These are phyloP conservation scores for Penicillium bovifimosum DNA, from an alignment of 495 filamentous ascomycete species.

Conservation along the genomic window DNA sequence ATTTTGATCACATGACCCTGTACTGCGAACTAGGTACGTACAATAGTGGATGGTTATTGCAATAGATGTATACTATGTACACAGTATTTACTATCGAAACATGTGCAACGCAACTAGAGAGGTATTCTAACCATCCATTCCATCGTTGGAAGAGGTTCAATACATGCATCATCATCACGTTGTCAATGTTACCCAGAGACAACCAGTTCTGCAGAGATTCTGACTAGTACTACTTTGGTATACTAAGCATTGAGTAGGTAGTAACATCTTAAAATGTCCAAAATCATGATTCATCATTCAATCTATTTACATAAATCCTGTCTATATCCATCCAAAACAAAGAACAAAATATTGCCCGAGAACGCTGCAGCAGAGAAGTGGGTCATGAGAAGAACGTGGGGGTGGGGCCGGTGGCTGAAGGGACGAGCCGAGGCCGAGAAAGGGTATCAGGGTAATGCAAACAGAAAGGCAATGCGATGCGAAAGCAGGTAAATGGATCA, in stretches of 20 bases:
- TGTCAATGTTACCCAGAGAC: slow-evolving; percentile 9
- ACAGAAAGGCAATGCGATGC: not conserved
- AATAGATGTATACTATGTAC: no score
- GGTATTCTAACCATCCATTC: no score
- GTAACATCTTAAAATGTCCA: slow-evolving; percentile 6
- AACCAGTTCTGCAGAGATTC: slow-evolving; percentile 19
- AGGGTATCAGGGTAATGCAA: not conserved
- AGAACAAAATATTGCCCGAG: not conserved
- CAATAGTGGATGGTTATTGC: no score
- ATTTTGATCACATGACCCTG: no score
- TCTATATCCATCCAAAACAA: not conserved
- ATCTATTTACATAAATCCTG: slow-evolving; percentile 2
- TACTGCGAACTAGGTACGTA: no score
- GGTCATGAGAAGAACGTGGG: not conserved
- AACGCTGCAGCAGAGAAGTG: not conserved
- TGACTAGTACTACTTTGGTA: slow-evolving; percentile 21
- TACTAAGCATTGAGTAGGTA: slow-evolving; percentile 24
- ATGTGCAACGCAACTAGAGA: no score
- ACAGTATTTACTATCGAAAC: no score
- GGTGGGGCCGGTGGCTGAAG: not conserved
- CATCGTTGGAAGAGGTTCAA: no score
- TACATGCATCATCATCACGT: not conserved
- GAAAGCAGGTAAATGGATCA: not conserved
- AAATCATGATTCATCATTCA: slow-evolving; percentile 6
- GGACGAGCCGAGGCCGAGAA: not conserved